phyloP scores from a whole-genome alignment of 2,329 filamentous ascomycete species.

The Rutstroemia sp. region DNA sequence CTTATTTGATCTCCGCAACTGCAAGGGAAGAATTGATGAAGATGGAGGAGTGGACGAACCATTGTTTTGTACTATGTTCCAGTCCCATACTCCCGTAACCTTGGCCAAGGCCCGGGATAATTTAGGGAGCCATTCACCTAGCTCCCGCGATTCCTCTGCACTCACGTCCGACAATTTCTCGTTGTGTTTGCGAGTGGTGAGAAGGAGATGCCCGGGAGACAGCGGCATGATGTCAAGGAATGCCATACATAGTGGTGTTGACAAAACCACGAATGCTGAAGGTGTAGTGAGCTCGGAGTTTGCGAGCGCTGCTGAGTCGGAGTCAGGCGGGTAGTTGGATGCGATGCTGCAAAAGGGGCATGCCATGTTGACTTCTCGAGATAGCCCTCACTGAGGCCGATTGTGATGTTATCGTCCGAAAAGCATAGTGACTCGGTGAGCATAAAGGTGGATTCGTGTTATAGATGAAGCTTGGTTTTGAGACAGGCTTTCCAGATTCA shows the following conservation, averaged over 20 bases:
- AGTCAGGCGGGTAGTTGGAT: constrained; percentile 36
- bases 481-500: too few species aligned
- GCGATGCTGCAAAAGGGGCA: constrained; percentile 61
- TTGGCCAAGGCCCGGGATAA: constrained; percentile 64
- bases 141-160: constrained; percentile 53
- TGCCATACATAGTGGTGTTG: constrained; percentile 68
- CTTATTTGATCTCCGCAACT: too few species aligned
- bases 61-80: constrained; percentile 97
- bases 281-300: constrained; percentile 31
- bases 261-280: constrained; percentile 59
- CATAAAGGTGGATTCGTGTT: neutral
- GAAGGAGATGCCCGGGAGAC: constrained; percentile 71
- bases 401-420: constrained; percentile 10
- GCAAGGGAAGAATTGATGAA: too few species aligned
- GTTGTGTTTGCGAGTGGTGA: constrained; percentile 71
- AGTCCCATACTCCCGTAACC: constrained; percentile 68
- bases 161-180: constrained; percentile 69
- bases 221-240: constrained; percentile 94
- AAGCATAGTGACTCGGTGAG: constrained; percentile 9
- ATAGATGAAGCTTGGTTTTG: neutral
- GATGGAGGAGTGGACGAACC: constrained; percentile 35
- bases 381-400: constrained; percentile 4
- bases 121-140: constrained; percentile 62
- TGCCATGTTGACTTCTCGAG: neutral
- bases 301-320: constrained; percentile 33